These are phyloP conservation scores for Trifolium repens DNA, from an alignment of 306 rosid species.

Conservation along the genomic window DNA sequence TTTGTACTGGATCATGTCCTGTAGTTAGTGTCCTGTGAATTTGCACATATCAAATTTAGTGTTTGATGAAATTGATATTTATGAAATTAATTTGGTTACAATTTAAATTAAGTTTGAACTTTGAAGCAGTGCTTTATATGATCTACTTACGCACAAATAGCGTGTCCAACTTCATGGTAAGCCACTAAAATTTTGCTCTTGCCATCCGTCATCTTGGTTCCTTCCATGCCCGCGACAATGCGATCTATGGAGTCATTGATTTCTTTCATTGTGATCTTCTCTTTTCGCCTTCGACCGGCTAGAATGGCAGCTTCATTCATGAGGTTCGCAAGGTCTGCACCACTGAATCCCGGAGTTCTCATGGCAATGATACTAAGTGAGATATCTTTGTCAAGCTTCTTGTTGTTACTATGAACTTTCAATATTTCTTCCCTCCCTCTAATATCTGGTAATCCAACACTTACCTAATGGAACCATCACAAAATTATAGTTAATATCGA, in stretches of 20 bases:
- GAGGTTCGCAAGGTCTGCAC: constrained; percentile 81
- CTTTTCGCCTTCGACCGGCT: constrained; percentile 74
- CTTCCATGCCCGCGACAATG: constrained; percentile 86
- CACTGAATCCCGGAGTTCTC: constrained; percentile 78
- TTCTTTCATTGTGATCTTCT: constrained; percentile 61
- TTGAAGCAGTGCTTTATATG: background rate
- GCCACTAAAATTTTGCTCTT: constrained; percentile 77
- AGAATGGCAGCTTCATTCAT: constrained; percentile 87
- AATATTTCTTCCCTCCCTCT: constrained; percentile 81
- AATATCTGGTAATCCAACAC: constrained; percentile 71
- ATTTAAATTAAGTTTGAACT: too few species aligned
- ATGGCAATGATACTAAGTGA: constrained; percentile 64
- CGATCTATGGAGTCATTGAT: constrained; percentile 75
- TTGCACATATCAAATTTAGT: constrained; percentile 25
- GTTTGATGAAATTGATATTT: background rate
- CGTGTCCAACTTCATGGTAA: constrained; percentile 87
- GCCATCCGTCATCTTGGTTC: constrained; percentile 82
- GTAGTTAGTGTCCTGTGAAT: constrained; percentile 61
- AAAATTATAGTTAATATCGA: background rate
- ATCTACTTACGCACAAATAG: constrained; percentile 78
- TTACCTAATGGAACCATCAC: constrained; percentile 50
- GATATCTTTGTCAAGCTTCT: constrained; percentile 69
- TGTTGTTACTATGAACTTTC: constrained; percentile 75
- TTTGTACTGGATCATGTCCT: constrained; percentile 81
- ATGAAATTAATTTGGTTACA: too few species aligned